Evolutionary conservation across 1,284 basidiomycete species (phyloP), one percentile per base, ranked within the genome.

Genomic region (Microbotryomycetes sp.): DNA sequence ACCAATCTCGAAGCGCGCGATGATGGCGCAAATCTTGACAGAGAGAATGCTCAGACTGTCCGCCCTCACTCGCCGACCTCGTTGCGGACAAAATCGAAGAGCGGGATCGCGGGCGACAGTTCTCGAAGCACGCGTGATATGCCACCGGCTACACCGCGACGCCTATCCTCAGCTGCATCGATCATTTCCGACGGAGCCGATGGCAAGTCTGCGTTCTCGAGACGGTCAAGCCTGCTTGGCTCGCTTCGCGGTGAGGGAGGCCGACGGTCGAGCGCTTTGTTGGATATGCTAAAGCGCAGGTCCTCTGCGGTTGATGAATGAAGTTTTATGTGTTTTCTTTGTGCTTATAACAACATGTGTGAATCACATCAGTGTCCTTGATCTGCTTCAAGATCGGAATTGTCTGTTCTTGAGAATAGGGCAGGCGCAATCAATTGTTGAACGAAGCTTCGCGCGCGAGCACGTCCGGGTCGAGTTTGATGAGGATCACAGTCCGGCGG

Each of bases 401-500:
- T n/a, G n/a, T n/a, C n/a, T n/a, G n/a, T n/a, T n/a, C n/a, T n/a
- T n/a, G n/a, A n/a, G n/a, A n/a, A n/a, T n/a, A n/a, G n/a, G n/a
- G n/a, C n/a, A n/a, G n/a, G n/a, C n/a, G n/a, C n/a, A n/a, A n/a
- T n/a, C n/a, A n/a, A n/a, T 41, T 41, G 35, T 18, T 41, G 35
- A 69, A 18, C 6, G 67, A 62, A 24, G 60, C 54, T 56, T 69
- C 67, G 18, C 67, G 52, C 13, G 57, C 56, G 11, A 69, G 49
- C 2, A 69, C 67, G 18, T 57, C 53, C 2, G 60, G 85, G 75
- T 96, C 91, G 61, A 97, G 80, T 77, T 97, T 97, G 78, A 97
- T 93, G 52, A 97, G 81, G 62, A 97, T 90, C 18, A 91, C 92
- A 1, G 87, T 93, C 56, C 91, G 83, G 57, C 85, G 83, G 1